Evolutionary conservation across 2,329 filamentous ascomycete species (phyloP).

Genomic region (Aspergillus pseudoterreus): DNA sequence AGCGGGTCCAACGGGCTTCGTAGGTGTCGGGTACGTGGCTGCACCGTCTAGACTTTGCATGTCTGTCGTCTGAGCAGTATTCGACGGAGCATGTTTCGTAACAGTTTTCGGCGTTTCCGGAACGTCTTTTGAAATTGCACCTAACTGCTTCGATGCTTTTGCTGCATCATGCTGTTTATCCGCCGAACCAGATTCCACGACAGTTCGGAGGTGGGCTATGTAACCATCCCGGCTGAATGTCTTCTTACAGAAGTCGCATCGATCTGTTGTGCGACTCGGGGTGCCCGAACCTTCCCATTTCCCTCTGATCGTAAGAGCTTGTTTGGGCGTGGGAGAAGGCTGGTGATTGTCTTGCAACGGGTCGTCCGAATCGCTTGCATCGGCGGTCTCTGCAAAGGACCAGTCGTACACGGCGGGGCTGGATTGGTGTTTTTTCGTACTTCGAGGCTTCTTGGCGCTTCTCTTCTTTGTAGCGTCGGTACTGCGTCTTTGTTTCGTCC

Average conservation of each 20-base stretch:
- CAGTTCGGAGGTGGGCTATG: constrained; percentile 9
- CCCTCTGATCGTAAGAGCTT: constrained; percentile 18
- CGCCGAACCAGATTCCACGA: constrained; percentile 6
- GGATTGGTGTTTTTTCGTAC: constrained; percentile 24
- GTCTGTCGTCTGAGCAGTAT: neutral
- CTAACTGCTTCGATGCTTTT: constrained; percentile 6
- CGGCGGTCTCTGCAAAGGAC: constrained; percentile 33
- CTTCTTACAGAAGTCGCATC: constrained; percentile 10
- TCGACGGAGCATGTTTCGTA: neutral
- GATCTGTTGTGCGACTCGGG: constrained; percentile 5
- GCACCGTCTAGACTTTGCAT: constrained; percentile 2
- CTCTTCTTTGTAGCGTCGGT: constrained; percentile 19
- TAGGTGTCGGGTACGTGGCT: constrained; percentile 13
- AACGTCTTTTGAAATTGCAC: constrained; percentile 6
- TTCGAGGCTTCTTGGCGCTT: constrained; percentile 18
- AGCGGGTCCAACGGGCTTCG: constrained; percentile 9
- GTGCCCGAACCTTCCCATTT: constrained; percentile 11
- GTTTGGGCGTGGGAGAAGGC: constrained; percentile 29
- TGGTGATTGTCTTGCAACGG: constrained; percentile 35
- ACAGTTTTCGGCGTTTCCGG: neutral
- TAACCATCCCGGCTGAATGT: constrained; percentile 9
- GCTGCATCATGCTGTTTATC: constrained; percentile 11
- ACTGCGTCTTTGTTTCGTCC: constrained; percentile 18
- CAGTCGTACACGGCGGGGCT: constrained; percentile 32
- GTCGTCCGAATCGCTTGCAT: constrained; percentile 41